phyloP scores from a whole-genome alignment of 139 green algal genomes.

The Volvox reticuliferus region DNA sequence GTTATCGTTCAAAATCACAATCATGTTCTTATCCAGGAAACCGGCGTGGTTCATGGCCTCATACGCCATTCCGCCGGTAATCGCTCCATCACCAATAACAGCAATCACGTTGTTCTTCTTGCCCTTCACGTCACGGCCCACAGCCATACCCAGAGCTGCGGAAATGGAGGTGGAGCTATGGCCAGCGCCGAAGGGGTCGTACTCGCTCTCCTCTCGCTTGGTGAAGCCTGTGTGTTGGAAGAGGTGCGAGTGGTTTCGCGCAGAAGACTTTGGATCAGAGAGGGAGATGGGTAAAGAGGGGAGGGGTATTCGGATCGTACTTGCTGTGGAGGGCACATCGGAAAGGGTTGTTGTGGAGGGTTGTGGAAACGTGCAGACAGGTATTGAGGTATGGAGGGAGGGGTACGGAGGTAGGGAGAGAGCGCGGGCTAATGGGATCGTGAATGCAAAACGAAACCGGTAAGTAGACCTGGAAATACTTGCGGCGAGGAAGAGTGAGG shows the following conservation, averaged over 20 bases:
- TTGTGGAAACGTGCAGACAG: too few relatives aligned
- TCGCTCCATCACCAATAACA: constrained; percentile 98
- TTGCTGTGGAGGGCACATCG: too few relatives aligned
- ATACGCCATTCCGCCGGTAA: constrained; percentile 99
- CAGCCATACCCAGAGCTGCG: constrained; percentile 97
- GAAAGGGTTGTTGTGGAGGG: too few relatives aligned
- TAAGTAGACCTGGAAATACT: too few relatives aligned
- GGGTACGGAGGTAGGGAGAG: too few relatives aligned
- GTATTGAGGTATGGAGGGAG: too few relatives aligned
- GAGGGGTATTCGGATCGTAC: too few relatives aligned
- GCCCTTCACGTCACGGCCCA: constrained; percentile 92
- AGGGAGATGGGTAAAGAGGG: too few relatives aligned
- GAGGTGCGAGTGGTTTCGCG: not conserved
- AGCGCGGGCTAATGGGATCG: too few relatives aligned
- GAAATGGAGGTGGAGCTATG: constrained; percentile 97
- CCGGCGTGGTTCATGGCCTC: constrained; percentile 99
- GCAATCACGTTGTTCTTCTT: constrained; percentile 86
- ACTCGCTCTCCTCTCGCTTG: constrained; percentile 94
- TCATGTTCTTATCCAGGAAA: constrained; percentile 99
- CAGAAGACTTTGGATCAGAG: too few relatives aligned
- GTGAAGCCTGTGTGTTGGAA: constrained; percentile 90
- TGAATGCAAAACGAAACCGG: too few relatives aligned
- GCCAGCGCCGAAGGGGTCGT: constrained; percentile 98
- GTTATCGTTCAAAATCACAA: constrained; percentile 99
- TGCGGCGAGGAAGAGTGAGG: too few relatives aligned